Evolutionary conservation across 345 rosid species (phyloP), one percentile per base, ranked within the genome.

Genomic region (Moricandia arvensis): DNA sequence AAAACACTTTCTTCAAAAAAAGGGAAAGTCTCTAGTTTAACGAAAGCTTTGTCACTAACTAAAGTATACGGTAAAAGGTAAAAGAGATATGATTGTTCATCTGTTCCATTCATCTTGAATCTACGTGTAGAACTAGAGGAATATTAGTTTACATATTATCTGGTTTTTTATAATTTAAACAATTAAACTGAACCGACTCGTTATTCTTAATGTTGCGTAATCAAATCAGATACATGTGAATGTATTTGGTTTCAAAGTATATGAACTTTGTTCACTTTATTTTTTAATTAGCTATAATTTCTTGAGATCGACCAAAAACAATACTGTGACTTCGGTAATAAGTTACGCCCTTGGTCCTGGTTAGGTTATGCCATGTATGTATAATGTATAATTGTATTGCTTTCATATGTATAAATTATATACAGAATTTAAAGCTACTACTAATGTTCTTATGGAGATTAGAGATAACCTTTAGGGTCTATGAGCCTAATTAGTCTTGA

Each of bases 31-130:
- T 75, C 15, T 68, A 33, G 45, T 49, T 49, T 68, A 60, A 75
- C 79, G 79, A 68, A 68, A 75, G 55, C 68, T 51, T 54, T 68
- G 57, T 62, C 69, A 69, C 70, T 76, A 62, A 27, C 63, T 51
- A 62, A 37, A 68, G 13, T 53, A 34, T 68, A 34, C 41, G 33
- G 24, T 49, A 68, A 13, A 68, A 49, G 72, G 67, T 66, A 66
- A 66, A 45, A 53, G 6, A 57, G 29, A 67, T 59, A 53, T 69
- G 47, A 51, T 75, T 59, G 70, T 63, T 69, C 59, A 69, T 69
- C 59, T 63, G 70, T 69, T 69, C 31, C 75, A 30, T 69, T 69
- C 65, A 51, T 68, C 34, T 60, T 53, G 60, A 34, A 47, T 47
- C 10, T 34, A 30, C 43, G 41, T 54, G 43, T 16, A 21, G 15